These are phyloP conservation scores for Pyronema domesticum DNA, from an alignment of 495 filamentous ascomycete genomes.

Conservation along the genomic window DNA sequence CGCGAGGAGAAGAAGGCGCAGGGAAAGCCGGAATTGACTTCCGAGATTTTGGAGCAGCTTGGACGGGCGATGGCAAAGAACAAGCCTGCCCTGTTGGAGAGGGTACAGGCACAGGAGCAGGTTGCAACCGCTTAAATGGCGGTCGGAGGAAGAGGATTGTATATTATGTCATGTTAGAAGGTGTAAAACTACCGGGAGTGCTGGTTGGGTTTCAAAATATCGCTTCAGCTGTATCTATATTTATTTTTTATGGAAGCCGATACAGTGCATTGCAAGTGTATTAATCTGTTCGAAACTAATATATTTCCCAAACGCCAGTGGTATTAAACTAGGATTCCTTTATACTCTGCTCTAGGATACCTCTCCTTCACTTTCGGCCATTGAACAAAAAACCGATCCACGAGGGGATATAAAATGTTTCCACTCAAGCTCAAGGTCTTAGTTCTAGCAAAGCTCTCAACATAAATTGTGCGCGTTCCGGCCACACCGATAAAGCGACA, in stretches of 20 bases:
- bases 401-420: slow-evolving; percentile 41
- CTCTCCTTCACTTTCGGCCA: slow-evolving; percentile 31
- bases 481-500: slow-evolving; percentile 22
- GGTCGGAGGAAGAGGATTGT: background rate
- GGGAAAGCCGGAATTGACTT: slow-evolving; percentile 33
- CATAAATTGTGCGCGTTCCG: slow-evolving; percentile 55
- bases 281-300: background rate
- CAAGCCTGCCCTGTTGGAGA: slow-evolving; percentile 26
- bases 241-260: background rate
- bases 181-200: background rate
- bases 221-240: background rate
- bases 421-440: slow-evolving; percentile 65
- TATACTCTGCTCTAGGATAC: slow-evolving; percentile 20
- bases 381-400: slow-evolving; percentile 58
- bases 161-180: background rate
- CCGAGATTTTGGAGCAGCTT: slow-evolving; percentile 46
- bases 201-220: background rate
- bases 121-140: background rate
- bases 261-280: background rate
- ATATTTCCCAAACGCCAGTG: background rate
- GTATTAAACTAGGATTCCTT: slow-evolving; percentile 17
- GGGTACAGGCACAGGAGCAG: slow-evolving; percentile 6
- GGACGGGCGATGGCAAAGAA: slow-evolving; percentile 47
- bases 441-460: slow-evolving; percentile 84
- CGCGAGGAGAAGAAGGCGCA: slow-evolving; percentile 29